phyloP scores from a whole-genome alignment of 2,329 filamentous ascomycete species.

The Aspergillus arachidicola region DNA sequence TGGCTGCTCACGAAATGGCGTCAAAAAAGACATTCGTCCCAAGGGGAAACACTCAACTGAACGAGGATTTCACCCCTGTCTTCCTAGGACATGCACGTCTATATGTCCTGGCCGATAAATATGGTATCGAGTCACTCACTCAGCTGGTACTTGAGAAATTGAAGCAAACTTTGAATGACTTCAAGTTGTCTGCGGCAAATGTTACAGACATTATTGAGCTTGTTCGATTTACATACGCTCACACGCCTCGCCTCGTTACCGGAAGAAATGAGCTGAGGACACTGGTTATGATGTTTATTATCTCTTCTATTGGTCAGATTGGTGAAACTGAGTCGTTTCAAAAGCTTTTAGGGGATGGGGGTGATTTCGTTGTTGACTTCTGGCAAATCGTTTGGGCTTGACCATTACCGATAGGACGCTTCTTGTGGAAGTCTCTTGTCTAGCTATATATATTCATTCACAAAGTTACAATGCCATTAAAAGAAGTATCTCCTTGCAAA shows the following conservation, averaged over 20 bases:
- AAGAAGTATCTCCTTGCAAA: too few species aligned
- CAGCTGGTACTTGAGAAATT: slow-evolving; percentile 37
- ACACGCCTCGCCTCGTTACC: slow-evolving; percentile 27
- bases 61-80: slow-evolving; percentile 35
- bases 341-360: slow-evolving; percentile 21
- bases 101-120: slow-evolving; percentile 46
- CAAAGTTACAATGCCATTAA: too few species aligned
- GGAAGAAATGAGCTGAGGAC: slow-evolving; percentile 15
- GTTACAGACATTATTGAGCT: slow-evolving; percentile 34
- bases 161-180: slow-evolving; percentile 32
- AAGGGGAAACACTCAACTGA: slow-evolving; percentile 10
- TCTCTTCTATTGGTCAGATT: slow-evolving; percentile 22
- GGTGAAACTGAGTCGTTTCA: slow-evolving; percentile 16
- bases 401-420: neutral
- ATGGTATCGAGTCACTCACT: slow-evolving; percentile 38
- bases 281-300: slow-evolving; percentile 25
- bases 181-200: slow-evolving; percentile 31
- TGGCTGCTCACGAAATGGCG: neutral
- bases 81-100: slow-evolving; percentile 45
- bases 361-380: slow-evolving; percentile 22
- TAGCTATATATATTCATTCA: too few species aligned
- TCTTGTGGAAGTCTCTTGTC: too few species aligned
- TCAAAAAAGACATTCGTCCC: slow-evolving; percentile 13
- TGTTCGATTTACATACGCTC: slow-evolving; percentile 39
- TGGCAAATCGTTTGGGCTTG: slow-evolving; percentile 8